Evolutionary conservation across 345 rosid genomes (phyloP), one percentile per base, ranked within the genome.

Genomic region (Pistacia integerrima): DNA sequence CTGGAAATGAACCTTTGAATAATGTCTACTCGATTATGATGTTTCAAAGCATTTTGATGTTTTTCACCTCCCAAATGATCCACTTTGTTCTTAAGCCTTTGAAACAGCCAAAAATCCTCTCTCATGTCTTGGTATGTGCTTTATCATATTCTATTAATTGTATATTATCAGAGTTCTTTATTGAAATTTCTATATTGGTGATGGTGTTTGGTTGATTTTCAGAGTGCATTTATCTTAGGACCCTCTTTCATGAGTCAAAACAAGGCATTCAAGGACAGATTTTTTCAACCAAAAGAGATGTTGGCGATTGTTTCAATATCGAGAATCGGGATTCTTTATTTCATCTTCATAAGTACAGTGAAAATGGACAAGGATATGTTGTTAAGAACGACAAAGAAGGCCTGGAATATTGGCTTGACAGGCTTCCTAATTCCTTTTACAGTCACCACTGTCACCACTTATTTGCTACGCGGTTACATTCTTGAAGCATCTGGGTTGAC

Each of bases 341-440:
- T 61, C 73, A 8, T 77, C 48, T 81, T 87, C 68, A 25, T 79
- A 4, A 11, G 30, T 4, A 22, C 82, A 4, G 81, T 87, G 57
- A 83, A 85, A 74, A 75, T 63, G 67, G 85, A 85, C 14, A 3
- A 38, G 1, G 1, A 18, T 4, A 22, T 46, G 22, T 6, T 84
- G 4, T 11, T 55, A 8, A 17, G 9, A 8, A 73, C 22, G 9
- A 67, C 78, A 2, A 81, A 38, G 16, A 68, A 44, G 5, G 77
- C 65, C 6, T 72, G 69, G 73, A 36, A 18, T 12, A 49, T 83
- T 12, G 82, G 85, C 8, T 1, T 52, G 8, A 41, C 64, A 3
- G 60, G 77, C 61, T 28, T 65, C 5, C 0, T 79, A 0, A 9
- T 72, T 55, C 74, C 84, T 18, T 41, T 77, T 3, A 12, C 18